A percentile compares a stretch with the other conserved stretches of the same genome.
These are phyloP conservation scores for Hypoxylon perforatum DNA, from an alignment of 495 filamentous ascomycete species.

Conservation along the genomic window DNA sequence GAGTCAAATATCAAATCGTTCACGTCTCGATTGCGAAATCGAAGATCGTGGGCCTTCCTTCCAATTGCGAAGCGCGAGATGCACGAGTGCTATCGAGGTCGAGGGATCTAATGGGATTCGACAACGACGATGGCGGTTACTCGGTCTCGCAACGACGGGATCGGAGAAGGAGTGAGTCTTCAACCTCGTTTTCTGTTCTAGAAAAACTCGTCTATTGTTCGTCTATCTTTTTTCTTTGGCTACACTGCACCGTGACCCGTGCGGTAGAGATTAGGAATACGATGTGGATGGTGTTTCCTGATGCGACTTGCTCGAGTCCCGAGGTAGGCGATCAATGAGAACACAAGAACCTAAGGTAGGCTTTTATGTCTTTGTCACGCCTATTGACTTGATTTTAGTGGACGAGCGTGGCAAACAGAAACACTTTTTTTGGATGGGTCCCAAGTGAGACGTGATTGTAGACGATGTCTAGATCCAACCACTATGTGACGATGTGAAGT, in stretches of 20 bases:
- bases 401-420: slow-evolving; percentile 22
- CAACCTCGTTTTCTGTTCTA: slow-evolving; percentile 27
- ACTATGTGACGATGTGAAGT: slow-evolving; percentile 17
- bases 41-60: slow-evolving; percentile 33
- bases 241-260: slow-evolving; percentile 48
- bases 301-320: slow-evolving; percentile 41
- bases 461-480: slow-evolving; percentile 7
- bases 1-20: slow-evolving; percentile 34
- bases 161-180: slow-evolving; percentile 31
- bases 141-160: slow-evolving; percentile 44
- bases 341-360: slow-evolving; percentile 34
- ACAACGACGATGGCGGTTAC: slow-evolving; percentile 37
- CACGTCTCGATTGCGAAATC: slow-evolving; percentile 25
- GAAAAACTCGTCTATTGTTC: slow-evolving; percentile 45
- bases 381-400: slow-evolving; percentile 30
- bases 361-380: slow-evolving; percentile 35
- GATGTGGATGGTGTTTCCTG: slow-evolving; percentile 1
- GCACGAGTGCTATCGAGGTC: slow-evolving; percentile 44
- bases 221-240: slow-evolving; percentile 41
- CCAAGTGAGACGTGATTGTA: slow-evolving; percentile 13
- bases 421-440: slow-evolving; percentile 28
- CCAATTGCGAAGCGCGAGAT: slow-evolving; percentile 43
- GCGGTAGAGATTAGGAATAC: slow-evolving; percentile 32
- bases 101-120: slow-evolving; percentile 41
- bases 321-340: slow-evolving; percentile 36